These are phyloP conservation scores for Obelidium mucronatum DNA, from an alignment of 192 early-diverging fungal species.

Conservation along the genomic window DNA sequence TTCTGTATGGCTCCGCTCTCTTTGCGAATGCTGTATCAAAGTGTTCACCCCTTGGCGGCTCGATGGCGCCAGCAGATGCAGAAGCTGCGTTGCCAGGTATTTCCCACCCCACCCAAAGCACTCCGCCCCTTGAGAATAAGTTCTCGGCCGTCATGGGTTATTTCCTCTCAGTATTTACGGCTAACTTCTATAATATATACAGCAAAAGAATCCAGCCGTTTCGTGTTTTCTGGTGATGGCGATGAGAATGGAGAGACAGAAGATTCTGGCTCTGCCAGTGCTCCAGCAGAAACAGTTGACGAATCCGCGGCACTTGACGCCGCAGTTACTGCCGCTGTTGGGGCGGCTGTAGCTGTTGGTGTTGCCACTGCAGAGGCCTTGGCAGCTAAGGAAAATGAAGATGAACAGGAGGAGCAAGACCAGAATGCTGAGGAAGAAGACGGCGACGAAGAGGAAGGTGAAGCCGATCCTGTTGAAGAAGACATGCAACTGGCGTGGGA, in stretches of 20 bases:
- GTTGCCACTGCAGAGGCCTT: conserved; percentile 21
- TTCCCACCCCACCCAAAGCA: too few species aligned
- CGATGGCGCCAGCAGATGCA: conserved; percentile 49
- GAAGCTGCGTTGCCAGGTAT: too few species aligned
- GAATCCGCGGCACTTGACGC: background rate
- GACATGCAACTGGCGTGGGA: conserved; percentile 84
- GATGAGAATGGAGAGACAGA: conserved; percentile 51
- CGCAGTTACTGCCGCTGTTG: background rate
- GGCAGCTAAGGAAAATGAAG: conserved; percentile 29
- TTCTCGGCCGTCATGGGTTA: too few species aligned
- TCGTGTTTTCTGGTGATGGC: conserved; percentile 40
- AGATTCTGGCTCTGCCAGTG: background rate
- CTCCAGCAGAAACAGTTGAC: background rate
- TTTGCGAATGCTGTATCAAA: conserved; percentile 78
- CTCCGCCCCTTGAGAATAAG: too few species aligned
- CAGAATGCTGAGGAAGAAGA: conserved; percentile 33
- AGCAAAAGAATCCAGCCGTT: conserved; percentile 31
- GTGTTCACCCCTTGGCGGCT: conserved; percentile 75
- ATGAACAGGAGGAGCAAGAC: conserved; percentile 31
- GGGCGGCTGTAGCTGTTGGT: background rate
- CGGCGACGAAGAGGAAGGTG: conserved; percentile 53
- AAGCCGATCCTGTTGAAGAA: conserved; percentile 4
- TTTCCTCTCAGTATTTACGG: too few species aligned
- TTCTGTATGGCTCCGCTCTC: conserved; percentile 77
- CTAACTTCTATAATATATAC: background rate